Conservation (phyloP, 768 basidiomycete species). For the Boletus rufocinnamomeus region DNA sequence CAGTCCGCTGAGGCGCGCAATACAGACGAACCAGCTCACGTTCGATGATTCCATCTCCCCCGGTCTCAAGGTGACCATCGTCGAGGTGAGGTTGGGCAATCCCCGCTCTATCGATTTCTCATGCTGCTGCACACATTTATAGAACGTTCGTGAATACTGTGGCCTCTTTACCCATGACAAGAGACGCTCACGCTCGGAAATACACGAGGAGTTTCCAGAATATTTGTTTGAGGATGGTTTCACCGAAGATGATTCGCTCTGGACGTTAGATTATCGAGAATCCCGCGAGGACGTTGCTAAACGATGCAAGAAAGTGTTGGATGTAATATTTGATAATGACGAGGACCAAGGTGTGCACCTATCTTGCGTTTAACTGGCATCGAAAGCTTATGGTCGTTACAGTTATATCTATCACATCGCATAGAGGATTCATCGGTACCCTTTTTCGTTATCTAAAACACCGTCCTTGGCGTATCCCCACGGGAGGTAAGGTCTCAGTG, state of each 20-base stretch:
- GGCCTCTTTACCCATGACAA: conserved; percentile 51
- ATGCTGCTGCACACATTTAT: not conserved
- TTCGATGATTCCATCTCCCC: conserved; percentile 43
- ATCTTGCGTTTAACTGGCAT: not conserved
- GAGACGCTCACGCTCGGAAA: conserved; percentile 40
- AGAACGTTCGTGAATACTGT: conserved; percentile 59
- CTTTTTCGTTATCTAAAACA: conserved; percentile 51
- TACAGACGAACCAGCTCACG: conserved; percentile 51
- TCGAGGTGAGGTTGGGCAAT: conserved; percentile 46
- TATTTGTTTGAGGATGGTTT: conserved; percentile 56
- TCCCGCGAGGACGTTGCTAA: conserved; percentile 28
- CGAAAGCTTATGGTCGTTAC: not conserved
- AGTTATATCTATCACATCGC: conserved; percentile 66
- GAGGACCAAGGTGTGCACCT: conserved; percentile 44
- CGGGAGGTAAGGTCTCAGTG: conserved; percentile 51
- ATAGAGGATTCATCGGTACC: conserved; percentile 58
- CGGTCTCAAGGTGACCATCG: conserved; percentile 38
- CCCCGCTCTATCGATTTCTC: not conserved
- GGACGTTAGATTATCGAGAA: conserved; percentile 31
- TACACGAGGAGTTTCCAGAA: conserved; percentile 36
- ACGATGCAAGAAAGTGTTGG: conserved; percentile 49
- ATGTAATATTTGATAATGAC: conserved; percentile 45
- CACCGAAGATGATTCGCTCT: conserved; percentile 59
- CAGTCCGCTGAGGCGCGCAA: conserved; percentile 55
- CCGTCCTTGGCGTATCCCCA: conserved; percentile 44